Evolutionary conservation across 805 yeast species (phyloP), one percentile per base, ranked within the genome.

Genomic region (Candida stauntonica): DNA sequence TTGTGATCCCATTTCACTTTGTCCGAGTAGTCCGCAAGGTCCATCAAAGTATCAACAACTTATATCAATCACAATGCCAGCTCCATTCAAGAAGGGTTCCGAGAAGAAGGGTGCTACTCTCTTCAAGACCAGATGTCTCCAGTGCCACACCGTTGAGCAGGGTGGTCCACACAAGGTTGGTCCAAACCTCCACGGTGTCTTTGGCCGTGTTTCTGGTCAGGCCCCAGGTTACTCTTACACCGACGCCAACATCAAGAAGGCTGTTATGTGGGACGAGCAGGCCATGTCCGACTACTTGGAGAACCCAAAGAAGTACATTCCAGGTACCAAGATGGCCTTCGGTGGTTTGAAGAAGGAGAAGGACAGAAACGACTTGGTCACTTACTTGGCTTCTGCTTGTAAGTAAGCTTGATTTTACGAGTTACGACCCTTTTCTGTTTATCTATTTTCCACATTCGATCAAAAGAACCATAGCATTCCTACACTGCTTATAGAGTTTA

Each of bases 281-380:
- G 77, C 87, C 67, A 78, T 93, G 84, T 76, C 83, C 58, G 95
- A 86, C 68, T 93, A 93, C 83, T 80, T 93, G 70, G 95, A 85
- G 73, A 93, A 93, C 86, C 99, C 99, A 75, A 93, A 93, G 94
- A 93, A 93, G 77, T 93, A 88, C 78, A 88, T 93, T 58, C 99
- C 99, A 66, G 99, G 99, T 70, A 93, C 98, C 76, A 93, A 93
- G 85, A 93, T 93, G 99, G 98, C 99, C 52, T 93, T 91, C 61
- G 99, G 96, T 74, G 99, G 99, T 75, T 80, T 93, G 72, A 93
- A 93, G 89, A 93, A 93, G 80, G 82, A 88, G 52, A 91, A 88
- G 83, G 99, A 93, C 78, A 87, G 98, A 82, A 86, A 86, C 74
- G 98, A 93, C 68, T 74, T 93, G 68, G 72, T 91, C 62, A 79